Percentiles rank a stretch among this genome's conserved stretches.
Evolutionary conservation across 2,329 filamentous ascomycete species (phyloP).

Genomic region (Penicillium sp.): DNA sequence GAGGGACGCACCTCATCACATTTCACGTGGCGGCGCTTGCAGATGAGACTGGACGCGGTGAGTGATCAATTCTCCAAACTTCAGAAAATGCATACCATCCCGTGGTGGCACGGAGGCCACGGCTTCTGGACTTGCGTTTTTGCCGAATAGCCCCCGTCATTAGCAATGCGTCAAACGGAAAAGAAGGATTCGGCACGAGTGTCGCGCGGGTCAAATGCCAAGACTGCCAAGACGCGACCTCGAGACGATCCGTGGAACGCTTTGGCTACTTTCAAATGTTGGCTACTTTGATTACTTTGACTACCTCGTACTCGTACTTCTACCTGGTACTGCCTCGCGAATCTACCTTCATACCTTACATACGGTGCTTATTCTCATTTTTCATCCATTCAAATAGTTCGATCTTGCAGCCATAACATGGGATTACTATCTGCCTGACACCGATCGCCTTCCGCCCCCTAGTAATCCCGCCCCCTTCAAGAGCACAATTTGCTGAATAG

Average conservation of each 20-base stretch:
- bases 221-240: not conserved
- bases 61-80: conserved; percentile 5
- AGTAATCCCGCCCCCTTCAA: not conserved
- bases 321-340: too few species aligned
- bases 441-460: too few species aligned
- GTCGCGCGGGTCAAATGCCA: not conserved
- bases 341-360: too few species aligned
- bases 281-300: not conserved
- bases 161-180: not conserved
- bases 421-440: too few species aligned
- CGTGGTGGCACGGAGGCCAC: conserved; percentile 31
- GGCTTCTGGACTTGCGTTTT: conserved; percentile 30
- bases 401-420: too few species aligned
- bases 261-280: not conserved
- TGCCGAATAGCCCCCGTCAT: conserved; percentile 7
- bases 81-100: conserved; percentile 26
- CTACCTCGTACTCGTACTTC: too few species aligned
- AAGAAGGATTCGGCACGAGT: conserved; percentile 2
- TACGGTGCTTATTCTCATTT: too few species aligned
- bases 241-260: not conserved
- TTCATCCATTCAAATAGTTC: too few species aligned
- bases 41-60: conserved; percentile 23
- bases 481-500: not conserved
- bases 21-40: conserved; percentile 34
- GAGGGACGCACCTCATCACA: conserved; percentile 28